Evolutionary conservation across 179 eudicot genomes (phyloP).

Genomic region (Sideroxylon spinosum): DNA sequence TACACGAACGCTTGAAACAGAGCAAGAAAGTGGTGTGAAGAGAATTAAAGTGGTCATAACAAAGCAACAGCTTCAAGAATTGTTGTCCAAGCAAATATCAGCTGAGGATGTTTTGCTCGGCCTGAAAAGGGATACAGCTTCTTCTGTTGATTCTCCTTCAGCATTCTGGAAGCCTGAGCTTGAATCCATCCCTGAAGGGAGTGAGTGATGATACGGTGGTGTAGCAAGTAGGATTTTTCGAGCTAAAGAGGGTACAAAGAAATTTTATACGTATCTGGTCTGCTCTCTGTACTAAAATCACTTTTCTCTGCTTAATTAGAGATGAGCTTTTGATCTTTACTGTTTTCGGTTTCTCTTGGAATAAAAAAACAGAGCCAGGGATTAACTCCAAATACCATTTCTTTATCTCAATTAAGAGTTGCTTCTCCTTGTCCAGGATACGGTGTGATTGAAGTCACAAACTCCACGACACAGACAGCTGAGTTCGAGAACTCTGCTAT

Average conservation of each 20-base stretch:
- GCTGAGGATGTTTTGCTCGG: conserved; percentile 28
- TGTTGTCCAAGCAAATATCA: conserved; percentile 30
- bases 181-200: conserved; percentile 47
- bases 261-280: not conserved
- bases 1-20: not conserved
- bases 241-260: not conserved
- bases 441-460: too few species aligned
- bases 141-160: conserved; percentile 10
- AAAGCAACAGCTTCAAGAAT: conserved; percentile 50
- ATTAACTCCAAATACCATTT: not conserved
- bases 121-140: conserved; percentile 4
- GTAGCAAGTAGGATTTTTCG: too few species aligned
- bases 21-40: conserved; percentile 16
- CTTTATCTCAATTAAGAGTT: not conserved
- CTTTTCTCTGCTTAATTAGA: not conserved
- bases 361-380: too few species aligned
- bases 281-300: not conserved
- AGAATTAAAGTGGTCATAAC: conserved; percentile 65
- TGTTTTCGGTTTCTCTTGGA: not conserved
- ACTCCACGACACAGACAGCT: too few species aligned
- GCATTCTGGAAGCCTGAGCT: conserved; percentile 34
- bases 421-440: too few species aligned
- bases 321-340: not conserved
- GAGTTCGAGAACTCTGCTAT: too few species aligned
- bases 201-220: conserved; percentile 14